Base-by-base conservation (phyloP, 1,284 basidiomycete genomes). In the Moniliella sp. region DNA sequence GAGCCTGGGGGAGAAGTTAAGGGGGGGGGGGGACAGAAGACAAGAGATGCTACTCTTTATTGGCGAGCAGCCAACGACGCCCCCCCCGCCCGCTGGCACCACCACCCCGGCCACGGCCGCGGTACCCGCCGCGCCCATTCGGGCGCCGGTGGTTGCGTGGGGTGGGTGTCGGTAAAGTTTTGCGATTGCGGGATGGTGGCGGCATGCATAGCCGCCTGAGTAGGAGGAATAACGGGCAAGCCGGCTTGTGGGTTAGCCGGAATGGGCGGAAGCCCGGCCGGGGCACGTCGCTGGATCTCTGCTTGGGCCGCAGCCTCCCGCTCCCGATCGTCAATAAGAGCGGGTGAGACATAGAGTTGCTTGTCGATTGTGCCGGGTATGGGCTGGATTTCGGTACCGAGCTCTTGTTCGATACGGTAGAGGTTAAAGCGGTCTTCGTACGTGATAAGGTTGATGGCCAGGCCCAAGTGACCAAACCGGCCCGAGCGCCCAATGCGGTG, bases 371-470 rank as follows among this genome's bases (percentile, higher is more conserved):
- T 69, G 50, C 78, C 74, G 3, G 88, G 88, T 54, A 97, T 94
- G 12, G 88, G 80, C 55, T 81, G 77, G 54, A 97, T 94, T 66
- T 97, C 88, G 25, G 86, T 94, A 11, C 88, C 91, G 23, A 97
- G 72, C 64, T 97, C 88, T 62, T 91, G 82, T 64, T 97, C 91
- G 53, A 97, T 94, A 50, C 79, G 75, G 66, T 94, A 94, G 30
- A 94, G 68, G 64, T 91, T 91, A 69, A 93, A 94, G 36, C 88
- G 69, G 60, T 97, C 88, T 65, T 97, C 88, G 58, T 86, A 88
- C 12, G 60, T 62, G 40, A 63, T 63, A 30, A 93, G 71, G 59
- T 88, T 94, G 65, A 97, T 94, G 26, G 91, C 88, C 31, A 97
- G 69, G 63, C 88, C 91, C 42, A 93, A 67, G 63, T 97, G 91